Evolutionary conservation across 345 rosid genomes (phyloP).

Genomic region (Isatis tinctoria): DNA sequence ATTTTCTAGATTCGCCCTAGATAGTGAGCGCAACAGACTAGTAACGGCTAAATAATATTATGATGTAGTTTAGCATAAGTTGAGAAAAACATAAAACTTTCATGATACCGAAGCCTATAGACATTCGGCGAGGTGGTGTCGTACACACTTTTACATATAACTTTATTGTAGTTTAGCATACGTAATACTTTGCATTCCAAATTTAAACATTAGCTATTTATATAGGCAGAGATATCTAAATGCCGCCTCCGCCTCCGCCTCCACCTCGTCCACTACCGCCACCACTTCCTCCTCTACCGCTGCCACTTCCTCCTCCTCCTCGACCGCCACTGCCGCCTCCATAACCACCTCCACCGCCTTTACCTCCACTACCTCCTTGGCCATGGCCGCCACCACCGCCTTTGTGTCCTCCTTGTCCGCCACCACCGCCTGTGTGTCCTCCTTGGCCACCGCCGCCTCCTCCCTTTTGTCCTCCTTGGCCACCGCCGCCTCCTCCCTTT

Average conservation of each 20-base stretch:
- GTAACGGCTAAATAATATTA: neutral
- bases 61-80: neutral
- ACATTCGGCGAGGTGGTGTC: neutral
- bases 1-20: too few relatives aligned
- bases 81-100: neutral
- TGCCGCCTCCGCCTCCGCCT: neutral
- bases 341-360: neutral
- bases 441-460: neutral
- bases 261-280: constrained; percentile 5
- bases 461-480: neutral
- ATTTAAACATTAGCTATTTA: neutral
- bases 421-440: neutral
- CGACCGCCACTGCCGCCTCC: neutral
- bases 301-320: neutral
- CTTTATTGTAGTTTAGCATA: constrained; percentile 10
- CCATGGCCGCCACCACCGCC: neutral
- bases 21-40: neutral
- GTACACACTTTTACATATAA: neutral
- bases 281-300: neutral
- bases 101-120: neutral
- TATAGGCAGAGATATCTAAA: neutral
- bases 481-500: neutral
- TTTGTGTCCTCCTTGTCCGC: neutral
- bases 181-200: neutral
- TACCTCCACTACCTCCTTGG: neutral